Percentiles rank a stretch among this genome's conserved stretches.
phyloP scores from a whole-genome alignment of 371 early-diverging fungal species.

The Choanephora cucurbitarum region DNA sequence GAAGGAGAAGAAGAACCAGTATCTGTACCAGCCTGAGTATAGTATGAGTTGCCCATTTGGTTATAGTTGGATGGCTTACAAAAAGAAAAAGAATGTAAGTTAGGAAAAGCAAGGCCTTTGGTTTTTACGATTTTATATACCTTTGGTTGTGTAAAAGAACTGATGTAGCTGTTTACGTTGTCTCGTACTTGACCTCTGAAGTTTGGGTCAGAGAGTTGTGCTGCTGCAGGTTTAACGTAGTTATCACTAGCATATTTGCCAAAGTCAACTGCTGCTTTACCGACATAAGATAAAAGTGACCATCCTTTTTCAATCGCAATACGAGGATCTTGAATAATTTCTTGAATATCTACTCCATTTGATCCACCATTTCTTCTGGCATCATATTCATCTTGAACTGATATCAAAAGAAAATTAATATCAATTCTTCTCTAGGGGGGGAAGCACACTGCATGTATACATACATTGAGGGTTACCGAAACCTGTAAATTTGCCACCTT shows the following conservation, averaged over 20 bases:
- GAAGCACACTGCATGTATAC: slow-evolving; percentile 13
- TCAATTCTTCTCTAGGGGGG: no score
- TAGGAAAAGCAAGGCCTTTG: background rate
- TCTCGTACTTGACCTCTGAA: slow-evolving; percentile 73
- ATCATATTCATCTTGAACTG: slow-evolving; percentile 17
- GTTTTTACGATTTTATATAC: slow-evolving; percentile 38
- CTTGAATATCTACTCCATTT: slow-evolving; percentile 51
- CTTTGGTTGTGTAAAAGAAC: slow-evolving; percentile 46
- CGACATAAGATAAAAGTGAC: slow-evolving; percentile 68
- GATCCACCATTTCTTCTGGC: background rate
- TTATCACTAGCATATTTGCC: slow-evolving; percentile 77
- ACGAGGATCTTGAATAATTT: slow-evolving; percentile 82
- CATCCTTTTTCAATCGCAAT: slow-evolving; percentile 84
- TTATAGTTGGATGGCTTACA: slow-evolving; percentile 3
- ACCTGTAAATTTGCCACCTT: slow-evolving; percentile 92
- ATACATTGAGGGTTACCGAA: slow-evolving; percentile 78
- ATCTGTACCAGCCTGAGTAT: slow-evolving; percentile 1
- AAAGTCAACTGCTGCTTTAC: slow-evolving; percentile 65
- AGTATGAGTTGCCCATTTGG: background rate
- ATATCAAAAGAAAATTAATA: background rate
- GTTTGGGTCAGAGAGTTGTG: slow-evolving; percentile 87
- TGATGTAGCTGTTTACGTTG: slow-evolving; percentile 69
- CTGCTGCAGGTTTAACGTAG: slow-evolving; percentile 83
- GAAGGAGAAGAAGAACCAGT: slow-evolving; percentile 17
- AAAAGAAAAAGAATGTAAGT: background rate